Base-by-base conservation (phyloP, 495 filamentous ascomycete genomes). In the Hypoxylon fuscum region DNA sequence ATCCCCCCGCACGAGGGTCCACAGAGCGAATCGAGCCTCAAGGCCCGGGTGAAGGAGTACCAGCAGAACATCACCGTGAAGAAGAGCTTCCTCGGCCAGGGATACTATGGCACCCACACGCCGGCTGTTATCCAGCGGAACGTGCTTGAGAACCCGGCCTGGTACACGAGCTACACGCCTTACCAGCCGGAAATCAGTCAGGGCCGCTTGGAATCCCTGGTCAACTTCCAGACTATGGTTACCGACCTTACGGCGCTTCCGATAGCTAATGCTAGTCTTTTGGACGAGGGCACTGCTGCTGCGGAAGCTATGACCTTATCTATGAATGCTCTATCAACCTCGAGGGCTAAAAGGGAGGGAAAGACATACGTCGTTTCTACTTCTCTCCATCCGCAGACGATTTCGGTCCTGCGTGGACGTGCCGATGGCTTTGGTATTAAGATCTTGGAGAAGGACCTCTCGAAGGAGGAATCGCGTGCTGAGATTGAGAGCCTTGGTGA, bases 161-260 rank as follows among this genome's bases (percentile, higher is more conserved):
- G 95, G 95, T 98, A 98, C 76, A 98, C 95, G 35, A 97, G 93
- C 73, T 98, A 98, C 72, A 98, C 95, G 0, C 95, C 95, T 21
- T 98, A 98, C 74, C 95, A 98, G 73, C 93, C 95, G 2, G 95
- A 98, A 77, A 98, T 98, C 79, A 96, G 92, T 69, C 95, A 98
- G 75, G 95, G 90, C 27, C 89, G 92, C 37, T 76, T 96, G 62
- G 96, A 98, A 79, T 96, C 93, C 5, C 79, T 98, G 35, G 80
- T 98, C 40, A 98, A 98, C 79, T 98, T 96, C 76, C 95, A 98
- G 82, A 98, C 95, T 10, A 74, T 98, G 76, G 90, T 96, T 5
- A 86, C 90, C 5, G 95, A 98, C 69, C 80, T 98, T 42, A 98
- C 95, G 0, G 91, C 83, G 6, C 83, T 98, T 27, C 85, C 92